Evolutionary conservation across 306 rosid genomes (phyloP).

Genomic region (Pyrus pyrifolia): DNA sequence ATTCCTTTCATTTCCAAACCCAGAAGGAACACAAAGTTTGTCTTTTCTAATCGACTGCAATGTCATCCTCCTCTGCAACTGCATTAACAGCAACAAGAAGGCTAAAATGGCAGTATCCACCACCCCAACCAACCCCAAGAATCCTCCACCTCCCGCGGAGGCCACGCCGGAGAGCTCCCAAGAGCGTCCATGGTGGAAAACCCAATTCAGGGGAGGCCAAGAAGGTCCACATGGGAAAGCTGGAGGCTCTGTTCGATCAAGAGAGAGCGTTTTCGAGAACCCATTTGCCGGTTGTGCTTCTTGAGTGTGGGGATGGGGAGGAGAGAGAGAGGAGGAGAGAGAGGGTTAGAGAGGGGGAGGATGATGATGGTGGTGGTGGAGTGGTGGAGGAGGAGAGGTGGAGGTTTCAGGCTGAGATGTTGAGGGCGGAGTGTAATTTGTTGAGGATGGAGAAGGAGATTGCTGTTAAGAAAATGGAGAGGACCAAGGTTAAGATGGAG

Average conservation of each 20-base stretch:
- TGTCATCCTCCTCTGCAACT: slow-evolving; percentile 26
- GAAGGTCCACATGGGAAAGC: slow-evolving; percentile 33
- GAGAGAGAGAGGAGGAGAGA: slow-evolving; percentile 44
- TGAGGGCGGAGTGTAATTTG: slow-evolving; percentile 90
- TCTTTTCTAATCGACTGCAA: slow-evolving; percentile 2
- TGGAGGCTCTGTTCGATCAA: slow-evolving; percentile 57
- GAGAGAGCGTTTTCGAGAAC: slow-evolving; percentile 29
- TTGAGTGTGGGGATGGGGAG: slow-evolving; percentile 32
- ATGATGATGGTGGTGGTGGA: slow-evolving; percentile 1
- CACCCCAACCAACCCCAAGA: slow-evolving; percentile 68
- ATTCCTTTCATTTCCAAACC: slow-evolving; percentile 8
- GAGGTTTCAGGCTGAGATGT: slow-evolving; percentile 88
- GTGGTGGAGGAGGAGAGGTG: slow-evolving; percentile 64
- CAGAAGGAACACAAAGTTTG: background rate
- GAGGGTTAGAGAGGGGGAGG: slow-evolving; percentile 39
- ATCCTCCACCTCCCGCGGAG: slow-evolving; percentile 75
- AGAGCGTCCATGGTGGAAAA: slow-evolving; percentile 14
- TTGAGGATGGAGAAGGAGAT: slow-evolving; percentile 90
- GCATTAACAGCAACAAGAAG: slow-evolving; percentile 35
- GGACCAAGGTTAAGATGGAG: slow-evolving; percentile 47
- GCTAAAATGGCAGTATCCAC: slow-evolving; percentile 72
- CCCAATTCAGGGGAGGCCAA: slow-evolving; percentile 19
- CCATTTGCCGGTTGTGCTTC: slow-evolving; percentile 40
- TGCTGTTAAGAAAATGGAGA: slow-evolving; percentile 53
- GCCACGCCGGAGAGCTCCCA: slow-evolving; percentile 52